Evolutionary conservation across 2,329 filamentous ascomycete species (phyloP).

Genomic region (Fusarium verrucosum): DNA sequence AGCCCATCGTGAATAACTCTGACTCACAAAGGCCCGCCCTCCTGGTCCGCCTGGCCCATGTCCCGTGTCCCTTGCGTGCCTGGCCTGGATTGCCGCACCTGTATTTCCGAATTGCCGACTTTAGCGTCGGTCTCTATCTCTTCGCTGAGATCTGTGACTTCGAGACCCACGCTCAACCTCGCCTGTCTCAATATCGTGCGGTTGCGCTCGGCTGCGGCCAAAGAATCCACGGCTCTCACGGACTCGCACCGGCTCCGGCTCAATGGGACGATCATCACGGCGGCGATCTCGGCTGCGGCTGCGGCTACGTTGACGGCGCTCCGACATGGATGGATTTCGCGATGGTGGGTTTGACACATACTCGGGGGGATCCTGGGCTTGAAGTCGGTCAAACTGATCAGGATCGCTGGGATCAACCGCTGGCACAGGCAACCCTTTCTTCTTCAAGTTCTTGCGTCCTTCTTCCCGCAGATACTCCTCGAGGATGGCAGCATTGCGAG

Average conservation of each 20-base stretch:
- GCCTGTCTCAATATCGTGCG: slow-evolving; percentile 47
- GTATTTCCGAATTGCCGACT: slow-evolving; percentile 29
- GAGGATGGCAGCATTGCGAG: slow-evolving; percentile 75
- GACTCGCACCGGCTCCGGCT: slow-evolving; percentile 45
- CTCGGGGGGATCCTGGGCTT: slow-evolving; percentile 42
- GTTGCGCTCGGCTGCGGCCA: slow-evolving; percentile 44
- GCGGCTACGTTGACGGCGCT: slow-evolving; percentile 31
- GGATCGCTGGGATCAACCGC: slow-evolving; percentile 63
- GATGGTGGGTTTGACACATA: slow-evolving; percentile 44
- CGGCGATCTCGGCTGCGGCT: slow-evolving; percentile 25
- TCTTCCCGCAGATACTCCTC: slow-evolving; percentile 74
- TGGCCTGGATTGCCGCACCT: no score
- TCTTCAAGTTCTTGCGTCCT: slow-evolving; percentile 66
- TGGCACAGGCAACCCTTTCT: slow-evolving; percentile 58
- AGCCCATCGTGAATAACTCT: slow-evolving; percentile 16
- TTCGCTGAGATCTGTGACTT: slow-evolving; percentile 35
- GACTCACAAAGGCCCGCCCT: slow-evolving; percentile 35
- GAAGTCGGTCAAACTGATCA: slow-evolving; percentile 58
- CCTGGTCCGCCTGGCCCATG: slow-evolving; percentile 2
- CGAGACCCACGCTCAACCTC: slow-evolving; percentile 24
- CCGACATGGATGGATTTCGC: slow-evolving; percentile 38
- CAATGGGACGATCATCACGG: slow-evolving; percentile 30
- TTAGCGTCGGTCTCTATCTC: slow-evolving; percentile 37
- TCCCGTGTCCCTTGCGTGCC: neutral
- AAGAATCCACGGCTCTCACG: slow-evolving; percentile 44